Conservation (phyloP, 768 basidiomycete species). For the Auricularia auricula-judae region DNA sequence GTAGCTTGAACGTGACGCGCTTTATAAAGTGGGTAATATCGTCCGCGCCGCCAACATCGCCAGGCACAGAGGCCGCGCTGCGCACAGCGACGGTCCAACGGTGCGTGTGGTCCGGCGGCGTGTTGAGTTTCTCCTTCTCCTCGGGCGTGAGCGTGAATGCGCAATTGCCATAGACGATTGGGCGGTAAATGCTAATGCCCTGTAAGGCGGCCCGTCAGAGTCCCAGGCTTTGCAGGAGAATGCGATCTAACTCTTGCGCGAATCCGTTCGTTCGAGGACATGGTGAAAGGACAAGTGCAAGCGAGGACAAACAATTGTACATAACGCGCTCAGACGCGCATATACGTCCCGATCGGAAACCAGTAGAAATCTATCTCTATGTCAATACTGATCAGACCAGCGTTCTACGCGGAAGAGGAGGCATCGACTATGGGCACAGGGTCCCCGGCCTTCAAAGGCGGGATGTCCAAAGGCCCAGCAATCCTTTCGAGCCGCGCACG, state of each 20-base stretch:
- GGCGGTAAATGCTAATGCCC: constrained; percentile 81
- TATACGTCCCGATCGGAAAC: too few relatives aligned
- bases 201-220: constrained; percentile 19
- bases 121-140: constrained; percentile 37
- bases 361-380: background rate
- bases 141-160: constrained; percentile 65
- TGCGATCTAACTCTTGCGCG: constrained; percentile 56
- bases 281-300: constrained; percentile 11
- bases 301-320: background rate
- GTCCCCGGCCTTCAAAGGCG: background rate
- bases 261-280: constrained; percentile 58
- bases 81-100: constrained; percentile 94
- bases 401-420: background rate
- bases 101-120: constrained; percentile 75
- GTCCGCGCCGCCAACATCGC: constrained; percentile 81
- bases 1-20: constrained; percentile 92
- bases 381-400: background rate
- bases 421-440: background rate
- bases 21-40: constrained; percentile 89
- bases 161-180: constrained; percentile 93
- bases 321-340: background rate
- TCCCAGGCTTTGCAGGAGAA: constrained; percentile 6
- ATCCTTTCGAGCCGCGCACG: constrained; percentile 29
- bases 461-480: constrained; percentile 41
- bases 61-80: constrained; percentile 67